Evolutionary conservation across 768 basidiomycete genomes (phyloP).

Genomic region (Lactifluus pinguis): DNA sequence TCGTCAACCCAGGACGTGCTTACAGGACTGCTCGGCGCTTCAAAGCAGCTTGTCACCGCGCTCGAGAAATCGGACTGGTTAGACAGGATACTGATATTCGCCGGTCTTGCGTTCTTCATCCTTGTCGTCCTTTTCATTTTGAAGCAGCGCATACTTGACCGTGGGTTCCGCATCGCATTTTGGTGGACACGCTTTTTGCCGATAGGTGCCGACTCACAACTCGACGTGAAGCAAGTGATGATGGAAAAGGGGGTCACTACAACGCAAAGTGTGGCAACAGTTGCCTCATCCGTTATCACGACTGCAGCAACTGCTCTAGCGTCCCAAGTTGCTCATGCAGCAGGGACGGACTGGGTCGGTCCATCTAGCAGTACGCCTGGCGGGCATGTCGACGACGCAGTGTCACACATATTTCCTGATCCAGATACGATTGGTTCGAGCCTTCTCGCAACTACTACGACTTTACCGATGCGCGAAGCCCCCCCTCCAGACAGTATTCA

Average conservation of each 20-base stretch:
- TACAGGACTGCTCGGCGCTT: constrained; percentile 59
- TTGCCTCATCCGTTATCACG: background rate
- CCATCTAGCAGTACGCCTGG: background rate
- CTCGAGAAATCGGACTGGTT: constrained; percentile 89
- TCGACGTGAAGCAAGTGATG: background rate
- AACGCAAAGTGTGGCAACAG: background rate
- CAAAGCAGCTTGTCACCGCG: constrained; percentile 76
- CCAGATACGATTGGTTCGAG: background rate
- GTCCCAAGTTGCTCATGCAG: background rate
- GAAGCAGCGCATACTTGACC: constrained; percentile 79
- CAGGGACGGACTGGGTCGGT: background rate
- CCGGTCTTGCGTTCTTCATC: constrained; percentile 73
- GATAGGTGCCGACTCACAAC: background rate
- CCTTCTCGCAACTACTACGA: background rate
- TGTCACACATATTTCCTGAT: background rate
- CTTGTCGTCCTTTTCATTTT: constrained; percentile 80
- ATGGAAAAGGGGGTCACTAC: background rate
- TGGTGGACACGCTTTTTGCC: constrained; percentile 81
- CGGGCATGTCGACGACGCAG: background rate
- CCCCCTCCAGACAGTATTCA: background rate
- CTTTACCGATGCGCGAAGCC: background rate
- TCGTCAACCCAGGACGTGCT: constrained; percentile 72
- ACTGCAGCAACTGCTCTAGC: background rate
- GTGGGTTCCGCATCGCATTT: constrained; percentile 66
- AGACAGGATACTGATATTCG: constrained; percentile 79